phyloP scores from a whole-genome alignment of 148 eudicot genomes.

The Rhododendron simsii region DNA sequence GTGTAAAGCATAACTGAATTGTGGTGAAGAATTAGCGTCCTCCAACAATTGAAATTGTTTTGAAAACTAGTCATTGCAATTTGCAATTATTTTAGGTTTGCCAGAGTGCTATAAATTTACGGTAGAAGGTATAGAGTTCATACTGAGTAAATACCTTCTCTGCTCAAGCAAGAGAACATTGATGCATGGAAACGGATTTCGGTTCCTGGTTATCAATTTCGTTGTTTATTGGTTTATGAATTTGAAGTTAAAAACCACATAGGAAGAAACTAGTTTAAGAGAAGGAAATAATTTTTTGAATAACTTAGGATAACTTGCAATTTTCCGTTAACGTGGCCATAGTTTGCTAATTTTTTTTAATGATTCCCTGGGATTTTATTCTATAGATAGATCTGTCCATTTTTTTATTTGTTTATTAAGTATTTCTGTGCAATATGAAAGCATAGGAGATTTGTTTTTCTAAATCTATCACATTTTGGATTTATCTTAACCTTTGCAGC shows the following conservation, averaged over 20 bases:
- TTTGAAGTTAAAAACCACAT: background rate
- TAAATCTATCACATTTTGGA: background rate
- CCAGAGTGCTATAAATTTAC: background rate
- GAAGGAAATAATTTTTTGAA: background rate
- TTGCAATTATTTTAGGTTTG: background rate
- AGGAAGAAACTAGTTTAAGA: background rate
- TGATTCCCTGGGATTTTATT: background rate
- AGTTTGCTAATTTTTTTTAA: background rate
- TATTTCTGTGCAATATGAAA: background rate
- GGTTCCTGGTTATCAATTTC: background rate
- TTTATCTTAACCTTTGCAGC: conserved; percentile 32
- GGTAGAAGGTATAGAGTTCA: background rate
- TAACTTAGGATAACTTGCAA: background rate
- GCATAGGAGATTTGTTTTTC: background rate
- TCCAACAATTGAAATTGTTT: background rate
- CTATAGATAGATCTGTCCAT: background rate
- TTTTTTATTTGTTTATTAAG: background rate
- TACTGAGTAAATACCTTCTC: background rate
- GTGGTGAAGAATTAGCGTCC: background rate
- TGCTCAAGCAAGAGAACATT: background rate
- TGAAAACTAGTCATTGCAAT: background rate
- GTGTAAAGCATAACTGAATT: background rate
- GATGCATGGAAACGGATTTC: background rate
- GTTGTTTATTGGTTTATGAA: background rate
- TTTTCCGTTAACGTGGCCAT: background rate